Percentiles rank a stretch among this genome's conserved stretches.
These are phyloP conservation scores for Cyclotella kingstonii DNA, from an alignment of 108 stramenopile species.

Conservation along the genomic window DNA sequence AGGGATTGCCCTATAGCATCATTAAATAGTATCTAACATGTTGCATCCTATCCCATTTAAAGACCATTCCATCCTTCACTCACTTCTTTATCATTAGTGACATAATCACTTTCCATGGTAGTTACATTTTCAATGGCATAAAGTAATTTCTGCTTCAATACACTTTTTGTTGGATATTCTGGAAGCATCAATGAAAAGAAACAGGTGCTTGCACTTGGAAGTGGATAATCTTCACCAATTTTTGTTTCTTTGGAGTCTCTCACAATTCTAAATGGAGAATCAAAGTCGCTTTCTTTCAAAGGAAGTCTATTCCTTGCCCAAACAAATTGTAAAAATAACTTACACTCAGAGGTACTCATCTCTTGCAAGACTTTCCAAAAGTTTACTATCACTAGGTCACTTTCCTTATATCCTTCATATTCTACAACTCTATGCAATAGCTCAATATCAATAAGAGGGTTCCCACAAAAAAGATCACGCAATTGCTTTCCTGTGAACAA, in stretches of 20 bases:
- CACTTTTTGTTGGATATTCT: conserved; percentile 78
- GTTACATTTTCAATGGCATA: conserved; percentile 95
- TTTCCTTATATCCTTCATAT: conserved; percentile 89
- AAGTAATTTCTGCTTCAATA: conserved; percentile 80
- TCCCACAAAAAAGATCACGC: conserved; percentile 87
- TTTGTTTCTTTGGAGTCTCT: conserved; percentile 51
- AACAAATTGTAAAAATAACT: conserved; percentile 93
- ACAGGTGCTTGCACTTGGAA: conserved; percentile 96
- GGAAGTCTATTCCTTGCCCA: conserved; percentile 96
- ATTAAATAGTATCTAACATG: conserved; percentile 1
- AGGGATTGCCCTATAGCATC: background rate
- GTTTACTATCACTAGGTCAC: conserved; percentile 70
- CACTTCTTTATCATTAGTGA: conserved; percentile 85
- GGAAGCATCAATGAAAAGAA: conserved; percentile 96
- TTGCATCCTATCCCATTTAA: conserved; percentile 10
- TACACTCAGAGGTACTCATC: conserved; percentile 83
- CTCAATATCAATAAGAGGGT: conserved; percentile 94
- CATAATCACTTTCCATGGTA: conserved; percentile 97
- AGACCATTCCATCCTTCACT: conserved; percentile 79
- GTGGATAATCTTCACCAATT: conserved; percentile 68
- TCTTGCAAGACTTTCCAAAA: conserved; percentile 95
- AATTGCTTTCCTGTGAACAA: conserved; percentile 86
- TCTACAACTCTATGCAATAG: conserved; percentile 83
- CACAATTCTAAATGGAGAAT: conserved; percentile 91
- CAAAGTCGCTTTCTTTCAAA: conserved; percentile 81